phyloP scores from a whole-genome alignment of 2,329 filamentous ascomycete species.

The Colletotrichum caudatum region DNA sequence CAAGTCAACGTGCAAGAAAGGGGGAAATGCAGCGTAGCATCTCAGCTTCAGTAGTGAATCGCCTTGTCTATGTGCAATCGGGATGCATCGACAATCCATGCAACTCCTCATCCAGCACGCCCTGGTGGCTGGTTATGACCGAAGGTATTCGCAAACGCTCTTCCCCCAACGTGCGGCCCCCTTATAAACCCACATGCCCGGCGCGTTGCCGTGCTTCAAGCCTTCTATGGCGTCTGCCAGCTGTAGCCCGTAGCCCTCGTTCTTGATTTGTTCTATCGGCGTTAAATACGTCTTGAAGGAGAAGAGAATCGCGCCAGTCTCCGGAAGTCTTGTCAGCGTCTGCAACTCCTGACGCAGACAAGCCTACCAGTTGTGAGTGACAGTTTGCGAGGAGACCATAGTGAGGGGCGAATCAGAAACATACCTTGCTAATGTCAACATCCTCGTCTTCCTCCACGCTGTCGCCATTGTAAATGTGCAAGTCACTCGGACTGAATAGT shows the following conservation, averaged over 20 bases:
- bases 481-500: constrained; percentile 55
- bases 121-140: constrained; percentile 43
- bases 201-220: constrained; percentile 62
- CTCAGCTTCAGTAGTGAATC: too few relatives aligned
- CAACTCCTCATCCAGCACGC: neutral
- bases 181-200: constrained; percentile 67
- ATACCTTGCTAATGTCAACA: constrained; percentile 55
- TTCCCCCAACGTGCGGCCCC: constrained; percentile 61
- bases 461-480: constrained; percentile 53
- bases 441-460: constrained; percentile 51
- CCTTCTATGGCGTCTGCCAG: constrained; percentile 67
- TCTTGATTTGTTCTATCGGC: constrained; percentile 60
- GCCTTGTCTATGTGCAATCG: neutral
- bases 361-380: constrained; percentile 44
- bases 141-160: constrained; percentile 60
- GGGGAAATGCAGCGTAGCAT: neutral
- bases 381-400: neutral
- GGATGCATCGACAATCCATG: too few relatives aligned
- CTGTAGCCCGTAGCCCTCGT: constrained; percentile 59
- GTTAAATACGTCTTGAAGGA: constrained; percentile 69
- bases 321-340: constrained; percentile 62
- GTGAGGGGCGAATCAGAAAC: neutral
- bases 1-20: neutral
- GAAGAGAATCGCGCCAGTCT: constrained; percentile 61
- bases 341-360: constrained; percentile 63